Base-by-base conservation (phyloP, 371 early-diverging fungal genomes). In the Apophysomyces ossiformis region DNA sequence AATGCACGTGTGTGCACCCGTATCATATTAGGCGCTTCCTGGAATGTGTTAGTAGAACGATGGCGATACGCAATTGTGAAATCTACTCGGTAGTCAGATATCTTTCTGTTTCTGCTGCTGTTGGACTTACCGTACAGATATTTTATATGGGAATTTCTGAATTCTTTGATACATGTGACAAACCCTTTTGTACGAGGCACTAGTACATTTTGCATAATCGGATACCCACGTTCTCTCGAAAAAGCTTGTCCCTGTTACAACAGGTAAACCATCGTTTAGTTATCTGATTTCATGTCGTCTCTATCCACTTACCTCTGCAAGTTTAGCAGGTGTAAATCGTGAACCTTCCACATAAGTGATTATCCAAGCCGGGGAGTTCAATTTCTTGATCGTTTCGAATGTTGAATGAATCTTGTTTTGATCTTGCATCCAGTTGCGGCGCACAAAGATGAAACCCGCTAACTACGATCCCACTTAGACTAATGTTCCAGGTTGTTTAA, bases 131-230 rank as follows among this genome's bases (percentile, higher is more conserved):
- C 89, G 69, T 89, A 90, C 2, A 90, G 81, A 69, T 84, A 83
- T 63, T 87, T 81, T 38, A 90, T 84, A 77, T 91, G 89, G n/a
- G 79, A 84, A 44, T 76, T 70, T 37, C 89, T 74, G 57, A 91
- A 81, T 65, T 83, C 82, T 63, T 85, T 73, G 13, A 91, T 80
- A 47, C 88, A 87, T 2, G 88, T 83, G 18, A 85, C 76, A 71
- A 95, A 93, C 6, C 96, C 96, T 65, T 92, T 93, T 18, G 88
- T 90, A 50, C 96, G 76, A 26, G 96, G 96, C 69, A 87, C 76
- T 58, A 95, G 69, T 0, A 95, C 87, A 71, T 95, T 80, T 26
- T 85, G 76, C 68, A 92, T 75, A 5, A 87, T 67, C 9, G 86
- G 85, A 46, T 90, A 77, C 8, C 84, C 85, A 15, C 85, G 81